These are phyloP conservation scores for Solanum rostratum DNA, from an alignment of 257 asterid species.

Conservation along the genomic window DNA sequence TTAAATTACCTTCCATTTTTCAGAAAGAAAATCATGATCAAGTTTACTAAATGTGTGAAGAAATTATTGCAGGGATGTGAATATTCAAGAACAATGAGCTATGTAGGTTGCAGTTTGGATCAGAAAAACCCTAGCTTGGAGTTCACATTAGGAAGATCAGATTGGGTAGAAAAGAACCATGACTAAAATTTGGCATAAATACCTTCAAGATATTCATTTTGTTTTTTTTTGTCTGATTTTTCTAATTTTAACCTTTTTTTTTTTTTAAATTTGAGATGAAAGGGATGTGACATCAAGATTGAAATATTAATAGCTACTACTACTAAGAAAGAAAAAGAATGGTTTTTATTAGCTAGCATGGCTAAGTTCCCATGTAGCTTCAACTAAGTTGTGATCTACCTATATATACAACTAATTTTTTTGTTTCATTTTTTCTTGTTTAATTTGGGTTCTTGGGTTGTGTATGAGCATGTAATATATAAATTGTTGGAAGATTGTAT, in stretches of 20 bases:
- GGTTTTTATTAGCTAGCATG: not conserved
- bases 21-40: not conserved
- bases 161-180: conserved; percentile 17
- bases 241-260: not conserved
- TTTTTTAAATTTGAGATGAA: not conserved
- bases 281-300: not conserved
- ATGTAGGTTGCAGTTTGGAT: conserved; percentile 5
- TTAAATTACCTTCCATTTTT: not conserved
- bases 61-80: conserved; percentile 7
- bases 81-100: not conserved
- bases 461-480: not conserved
- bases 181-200: not conserved
- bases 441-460: not conserved
- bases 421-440: not conserved
- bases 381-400: not conserved
- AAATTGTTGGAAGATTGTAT: not conserved
- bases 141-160: conserved; percentile 44
- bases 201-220: not conserved
- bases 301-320: not conserved
- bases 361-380: not conserved
- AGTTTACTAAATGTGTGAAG: not conserved
- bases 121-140: conserved; percentile 30
- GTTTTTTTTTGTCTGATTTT: not conserved
- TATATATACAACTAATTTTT: not conserved
- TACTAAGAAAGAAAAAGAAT: not conserved